Evolutionary conservation across 1,284 basidiomycete genomes (phyloP), one percentile per base, ranked within the genome.

Genomic region (Chalciporus sp.): DNA sequence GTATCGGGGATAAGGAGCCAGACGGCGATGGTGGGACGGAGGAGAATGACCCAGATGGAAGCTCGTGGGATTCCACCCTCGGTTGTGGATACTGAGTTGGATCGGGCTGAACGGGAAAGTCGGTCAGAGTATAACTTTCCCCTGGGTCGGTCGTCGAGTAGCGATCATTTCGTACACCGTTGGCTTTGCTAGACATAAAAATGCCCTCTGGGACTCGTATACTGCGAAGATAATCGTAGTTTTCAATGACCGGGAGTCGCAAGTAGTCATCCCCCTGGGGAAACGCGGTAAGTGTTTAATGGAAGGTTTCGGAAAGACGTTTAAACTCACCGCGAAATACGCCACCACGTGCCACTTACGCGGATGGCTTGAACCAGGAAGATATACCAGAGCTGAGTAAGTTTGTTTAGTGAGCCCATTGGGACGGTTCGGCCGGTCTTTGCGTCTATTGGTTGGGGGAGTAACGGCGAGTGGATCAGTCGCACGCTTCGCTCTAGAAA

Each of bases 271-370:
- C 81, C 19, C 80, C 85, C 86, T 88, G 61, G 53, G 45, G n/a
- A 28, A n/a, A 48, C 55, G 55, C 40, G 43, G 64, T 35, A 67
- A 61, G 52, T 37, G 35, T 41, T 20, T 52, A 42, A 37, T 49
- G 39, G 59, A 33, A 14, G 39, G 51, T 55, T 54, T 59, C 40
- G 35, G 28, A 57, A 45, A 37, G 16, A 56, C 20, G 47, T 53
- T 47, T 28, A 47, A 53, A 63, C 76, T 61, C 70, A 90, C 86
- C 71, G 82, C 81, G 69, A 90, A 90, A 74, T 90, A 90, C 47
- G 88, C 86, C 51, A 90, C 88, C 42, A 90, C 78, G 69, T 90
- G 87, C 87, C 87, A 90, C 75, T 88, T 90, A 39, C 82, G 78
- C 43, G 79, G 79, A 51, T 79, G 76, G 52, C 70, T 74, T 43